These are phyloP conservation scores for Sarocladium oryzae DNA, from an alignment of 2,329 filamentous ascomycete species.

Conservation along the genomic window DNA sequence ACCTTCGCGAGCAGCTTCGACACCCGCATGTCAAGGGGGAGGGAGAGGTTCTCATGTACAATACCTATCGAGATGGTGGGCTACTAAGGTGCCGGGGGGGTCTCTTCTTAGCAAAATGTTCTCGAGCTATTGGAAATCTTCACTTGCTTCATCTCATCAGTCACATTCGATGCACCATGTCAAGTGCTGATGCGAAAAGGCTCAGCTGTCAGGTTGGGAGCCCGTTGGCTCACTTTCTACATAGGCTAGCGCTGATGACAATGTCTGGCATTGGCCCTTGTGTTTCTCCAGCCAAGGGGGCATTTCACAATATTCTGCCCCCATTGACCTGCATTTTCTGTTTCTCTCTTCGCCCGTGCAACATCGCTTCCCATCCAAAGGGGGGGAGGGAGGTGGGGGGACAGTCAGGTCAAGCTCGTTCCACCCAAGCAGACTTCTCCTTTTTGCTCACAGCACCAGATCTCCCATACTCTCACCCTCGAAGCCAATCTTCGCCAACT, in stretches of 20 bases:
- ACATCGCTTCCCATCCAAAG: too few relatives aligned
- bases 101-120: not conserved
- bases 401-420: not conserved
- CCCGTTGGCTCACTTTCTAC: not conserved
- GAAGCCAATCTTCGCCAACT: slow-evolving; percentile 73
- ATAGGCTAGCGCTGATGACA: slow-evolving; percentile 1
- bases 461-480: slow-evolving; percentile 80
- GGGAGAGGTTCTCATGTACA: too few relatives aligned
- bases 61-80: not conserved
- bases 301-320: slow-evolving; percentile 63
- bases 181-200: not conserved
- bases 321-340: not conserved
- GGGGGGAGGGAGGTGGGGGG: too few relatives aligned
- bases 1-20: too few relatives aligned
- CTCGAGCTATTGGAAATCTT: not conserved
- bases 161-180: not conserved
- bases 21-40: too few relatives aligned
- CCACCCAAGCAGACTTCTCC: too few relatives aligned
- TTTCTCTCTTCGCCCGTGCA: too few relatives aligned
- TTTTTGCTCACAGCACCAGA: slow-evolving; percentile 54
- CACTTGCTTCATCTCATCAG: not conserved
- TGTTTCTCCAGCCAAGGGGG: slow-evolving; percentile 20
- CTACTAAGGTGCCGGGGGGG: not conserved
- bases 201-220: not conserved
- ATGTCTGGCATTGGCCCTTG: slow-evolving; percentile 1